These are phyloP conservation scores for Syzygium aqueum DNA, from an alignment of 345 rosid species.

Conservation along the genomic window DNA sequence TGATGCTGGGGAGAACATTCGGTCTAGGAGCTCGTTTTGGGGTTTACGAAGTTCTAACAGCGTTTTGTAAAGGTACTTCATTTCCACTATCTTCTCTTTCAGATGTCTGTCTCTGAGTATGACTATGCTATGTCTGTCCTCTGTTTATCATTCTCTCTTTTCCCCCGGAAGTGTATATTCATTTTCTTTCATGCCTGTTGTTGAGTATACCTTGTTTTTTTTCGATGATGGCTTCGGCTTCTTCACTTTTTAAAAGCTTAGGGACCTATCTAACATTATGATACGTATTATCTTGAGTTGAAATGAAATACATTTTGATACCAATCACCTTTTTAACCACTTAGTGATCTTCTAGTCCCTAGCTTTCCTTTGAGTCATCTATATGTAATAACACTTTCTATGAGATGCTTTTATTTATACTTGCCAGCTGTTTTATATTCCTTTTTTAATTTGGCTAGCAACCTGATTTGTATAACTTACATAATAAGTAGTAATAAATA, in stretches of 20 bases:
- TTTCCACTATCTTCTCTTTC: neutral
- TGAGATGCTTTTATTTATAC: neutral
- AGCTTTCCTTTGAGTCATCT: neutral
- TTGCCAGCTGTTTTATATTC: neutral
- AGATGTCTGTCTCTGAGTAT: neutral
- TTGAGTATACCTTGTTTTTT: neutral
- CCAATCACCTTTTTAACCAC: neutral
- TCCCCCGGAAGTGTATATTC: neutral
- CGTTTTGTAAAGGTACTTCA: slow-evolving; percentile 63
- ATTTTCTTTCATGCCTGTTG: neutral
- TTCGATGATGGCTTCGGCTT: neutral
- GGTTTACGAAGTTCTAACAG: slow-evolving; percentile 67
- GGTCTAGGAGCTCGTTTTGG: slow-evolving; percentile 82
- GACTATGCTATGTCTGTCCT: neutral
- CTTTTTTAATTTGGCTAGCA: neutral
- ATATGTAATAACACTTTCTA: neutral
- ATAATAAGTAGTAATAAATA: neutral
- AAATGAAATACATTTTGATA: neutral
- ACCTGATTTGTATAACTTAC: neutral
- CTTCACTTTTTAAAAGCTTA: neutral
- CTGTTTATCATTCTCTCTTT: neutral
- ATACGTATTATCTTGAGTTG: neutral
- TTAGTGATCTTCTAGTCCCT: neutral
- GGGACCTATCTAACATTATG: neutral
- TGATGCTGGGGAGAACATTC: slow-evolving; percentile 50